Percentiles rank a stretch among this genome's conserved stretches.
Conservation (phyloP, 75 land plant species). For the Selaginella moellendorffii region DNA sequence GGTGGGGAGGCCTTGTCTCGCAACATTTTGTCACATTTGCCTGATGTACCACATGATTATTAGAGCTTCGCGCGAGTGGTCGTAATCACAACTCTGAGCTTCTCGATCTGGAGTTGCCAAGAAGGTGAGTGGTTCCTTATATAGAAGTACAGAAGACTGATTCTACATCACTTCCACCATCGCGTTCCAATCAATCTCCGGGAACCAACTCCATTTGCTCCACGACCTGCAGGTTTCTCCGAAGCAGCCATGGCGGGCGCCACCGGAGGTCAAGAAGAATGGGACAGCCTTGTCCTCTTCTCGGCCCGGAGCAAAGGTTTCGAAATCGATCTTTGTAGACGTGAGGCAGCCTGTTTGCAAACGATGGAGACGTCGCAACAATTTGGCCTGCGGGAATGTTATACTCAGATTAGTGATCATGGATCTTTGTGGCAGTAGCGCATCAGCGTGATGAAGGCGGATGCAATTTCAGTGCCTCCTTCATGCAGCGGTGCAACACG, state of each 20-base stretch:
- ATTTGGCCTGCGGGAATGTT: conserved; percentile 3
- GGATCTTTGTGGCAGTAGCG: conserved; percentile 7
- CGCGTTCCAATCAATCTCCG: conserved; percentile 92
- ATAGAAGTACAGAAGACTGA: too few relatives aligned
- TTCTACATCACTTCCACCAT: too few relatives aligned
- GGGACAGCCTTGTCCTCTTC: conserved; percentile 11
- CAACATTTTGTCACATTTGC: too few relatives aligned
- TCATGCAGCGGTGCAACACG: conserved; percentile 2
- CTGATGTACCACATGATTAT: too few relatives aligned
- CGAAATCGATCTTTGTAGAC: conserved; percentile 6
- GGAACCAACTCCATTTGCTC: conserved; percentile 95
- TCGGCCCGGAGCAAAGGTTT: not conserved
- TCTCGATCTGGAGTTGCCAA: too few relatives aligned
- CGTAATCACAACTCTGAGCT: too few relatives aligned
- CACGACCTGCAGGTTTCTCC: conserved; percentile 29
- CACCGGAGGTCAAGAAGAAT: not conserved
- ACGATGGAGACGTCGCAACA: conserved; percentile 12
- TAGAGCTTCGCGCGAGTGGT: too few relatives aligned
- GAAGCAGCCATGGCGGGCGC: not conserved
- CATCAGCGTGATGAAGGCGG: conserved; percentile 10
- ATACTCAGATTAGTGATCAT: conserved; percentile 2
- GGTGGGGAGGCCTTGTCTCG: too few relatives aligned
- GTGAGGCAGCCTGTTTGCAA: conserved; percentile 12
- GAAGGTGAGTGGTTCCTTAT: too few relatives aligned
- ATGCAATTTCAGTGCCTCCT: conserved; percentile 10